phyloP scores from a whole-genome alignment of 257 asterid species.

The Coffea eugenioides region DNA sequence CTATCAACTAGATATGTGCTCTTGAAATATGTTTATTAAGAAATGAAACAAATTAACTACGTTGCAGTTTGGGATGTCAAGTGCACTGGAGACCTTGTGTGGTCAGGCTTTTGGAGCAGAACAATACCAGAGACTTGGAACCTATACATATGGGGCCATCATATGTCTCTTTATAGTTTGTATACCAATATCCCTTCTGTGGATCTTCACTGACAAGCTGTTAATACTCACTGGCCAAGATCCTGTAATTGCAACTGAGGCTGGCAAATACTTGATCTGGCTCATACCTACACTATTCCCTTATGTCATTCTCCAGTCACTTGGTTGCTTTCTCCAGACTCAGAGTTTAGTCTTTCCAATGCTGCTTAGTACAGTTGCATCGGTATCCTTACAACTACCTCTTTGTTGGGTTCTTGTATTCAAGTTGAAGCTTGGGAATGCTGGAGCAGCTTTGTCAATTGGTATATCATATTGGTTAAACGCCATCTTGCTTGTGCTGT shows the following conservation, averaged over 20 bases:
- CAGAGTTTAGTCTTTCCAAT: conserved; percentile 77
- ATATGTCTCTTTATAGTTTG: conserved; percentile 41
- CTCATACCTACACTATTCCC: conserved; percentile 72
- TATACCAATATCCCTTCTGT: conserved; percentile 17
- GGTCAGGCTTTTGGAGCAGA: conserved; percentile 51
- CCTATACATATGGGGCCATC: conserved; percentile 45
- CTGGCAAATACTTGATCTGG: conserved; percentile 60
- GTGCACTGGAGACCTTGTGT: conserved; percentile 40
- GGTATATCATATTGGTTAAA: conserved; percentile 56
- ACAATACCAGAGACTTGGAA: conserved; percentile 60
- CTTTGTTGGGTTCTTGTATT: conserved; percentile 67
- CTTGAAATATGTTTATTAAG: neutral
- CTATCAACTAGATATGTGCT: neutral
- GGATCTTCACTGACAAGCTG: conserved; percentile 57
- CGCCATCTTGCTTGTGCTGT: conserved; percentile 48
- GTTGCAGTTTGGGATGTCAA: conserved; percentile 70
- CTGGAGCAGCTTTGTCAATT: conserved; percentile 30
- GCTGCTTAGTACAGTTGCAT: conserved; percentile 55
- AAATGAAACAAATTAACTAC: neutral
- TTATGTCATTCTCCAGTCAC: conserved; percentile 67
- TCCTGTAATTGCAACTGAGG: conserved; percentile 58
- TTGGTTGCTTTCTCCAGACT: conserved; percentile 62
- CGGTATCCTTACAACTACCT: conserved; percentile 56
- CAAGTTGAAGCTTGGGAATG: conserved; percentile 50
- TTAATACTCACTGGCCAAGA: conserved; percentile 59